Evolutionary conservation across 768 basidiomycete genomes (phyloP).

Genomic region (Serendipita indica): DNA sequence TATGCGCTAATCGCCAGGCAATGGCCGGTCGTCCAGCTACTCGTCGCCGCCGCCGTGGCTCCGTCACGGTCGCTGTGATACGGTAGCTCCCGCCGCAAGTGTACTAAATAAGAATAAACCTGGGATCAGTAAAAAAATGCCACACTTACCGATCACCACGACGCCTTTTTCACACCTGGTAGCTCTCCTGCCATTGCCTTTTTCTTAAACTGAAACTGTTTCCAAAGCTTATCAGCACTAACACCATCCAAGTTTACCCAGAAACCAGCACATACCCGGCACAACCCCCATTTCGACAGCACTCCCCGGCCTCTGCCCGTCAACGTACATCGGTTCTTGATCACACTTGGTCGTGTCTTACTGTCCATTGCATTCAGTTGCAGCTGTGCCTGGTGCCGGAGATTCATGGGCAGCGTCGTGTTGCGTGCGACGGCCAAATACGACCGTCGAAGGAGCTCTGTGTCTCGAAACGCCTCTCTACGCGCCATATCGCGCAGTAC

Average conservation of each 20-base stretch:
- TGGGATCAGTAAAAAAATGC: too few relatives aligned
- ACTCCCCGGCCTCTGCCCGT: slow-evolving; percentile 78
- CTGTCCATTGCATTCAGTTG: slow-evolving; percentile 78
- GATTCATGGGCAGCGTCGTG: slow-evolving; percentile 68
- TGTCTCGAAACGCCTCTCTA: slow-evolving; percentile 49
- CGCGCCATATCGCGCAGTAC: slow-evolving; percentile 70
- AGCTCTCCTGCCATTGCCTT: slow-evolving; percentile 72
- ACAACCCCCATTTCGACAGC: slow-evolving; percentile 77
- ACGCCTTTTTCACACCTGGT: slow-evolving; percentile 78
- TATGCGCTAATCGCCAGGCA: too few relatives aligned
- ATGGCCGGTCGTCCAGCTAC: too few relatives aligned
- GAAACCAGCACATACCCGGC: slow-evolving; percentile 38
- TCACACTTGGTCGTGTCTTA: slow-evolving; percentile 69
- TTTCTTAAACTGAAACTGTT: slow-evolving; percentile 77
- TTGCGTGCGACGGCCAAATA: slow-evolving; percentile 92
- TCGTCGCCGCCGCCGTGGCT: too few relatives aligned
- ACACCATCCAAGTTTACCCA: background rate
- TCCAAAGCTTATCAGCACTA: background rate
- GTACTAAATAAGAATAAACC: too few relatives aligned
- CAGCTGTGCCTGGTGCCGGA: slow-evolving; percentile 87
- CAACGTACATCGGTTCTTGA: slow-evolving; percentile 79
- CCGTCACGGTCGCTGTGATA: too few relatives aligned
- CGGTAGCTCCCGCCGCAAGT: too few relatives aligned
- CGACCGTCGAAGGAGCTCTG: slow-evolving; percentile 74
- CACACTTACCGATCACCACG: slow-evolving; percentile 71